Conservation (phyloP, 106 monocot species). For the Allium sativum region DNA sequence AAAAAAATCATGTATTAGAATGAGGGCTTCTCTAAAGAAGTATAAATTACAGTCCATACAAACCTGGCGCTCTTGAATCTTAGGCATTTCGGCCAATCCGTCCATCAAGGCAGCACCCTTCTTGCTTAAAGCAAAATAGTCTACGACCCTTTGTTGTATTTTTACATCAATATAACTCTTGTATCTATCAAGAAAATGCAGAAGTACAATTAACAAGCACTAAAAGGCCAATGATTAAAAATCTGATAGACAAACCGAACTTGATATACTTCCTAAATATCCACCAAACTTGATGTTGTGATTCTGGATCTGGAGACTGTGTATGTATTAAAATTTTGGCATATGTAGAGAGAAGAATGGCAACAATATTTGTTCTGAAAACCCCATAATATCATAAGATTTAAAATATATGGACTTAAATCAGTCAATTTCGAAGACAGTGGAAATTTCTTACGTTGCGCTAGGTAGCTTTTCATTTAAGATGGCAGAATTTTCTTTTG, state of each 20-base stretch:
- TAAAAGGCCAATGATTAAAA: background rate
- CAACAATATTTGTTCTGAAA: slow-evolving; percentile 63
- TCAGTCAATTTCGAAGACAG: background rate
- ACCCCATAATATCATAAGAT: background rate
- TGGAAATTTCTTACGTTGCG: slow-evolving; percentile 57
- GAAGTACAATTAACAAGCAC: background rate
- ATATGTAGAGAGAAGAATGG: slow-evolving; percentile 97
- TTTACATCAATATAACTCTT: slow-evolving; percentile 95
- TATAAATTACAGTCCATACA: slow-evolving; percentile 7
- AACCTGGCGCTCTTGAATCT: slow-evolving; percentile 97
- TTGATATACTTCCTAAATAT: slow-evolving; percentile 83
- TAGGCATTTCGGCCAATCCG: slow-evolving; percentile 99
- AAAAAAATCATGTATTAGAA: too few relatives aligned
- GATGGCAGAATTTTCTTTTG: slow-evolving; percentile 81
- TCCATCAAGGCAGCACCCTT: too few relatives aligned
- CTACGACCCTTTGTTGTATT: slow-evolving; percentile 97
- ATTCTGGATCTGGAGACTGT: slow-evolving; percentile 76
- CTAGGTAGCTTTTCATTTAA: slow-evolving; percentile 94
- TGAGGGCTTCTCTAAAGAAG: too few relatives aligned
- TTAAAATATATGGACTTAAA: background rate
- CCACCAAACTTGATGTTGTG: slow-evolving; percentile 78
- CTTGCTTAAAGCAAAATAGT: too few relatives aligned
- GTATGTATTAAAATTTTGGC: slow-evolving; percentile 98
- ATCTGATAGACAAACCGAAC: background rate
- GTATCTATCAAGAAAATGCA: slow-evolving; percentile 37